A percentile compares a stretch with the other conserved stretches of the same genome.
Conservation (phyloP, 176 grass and related monocot species). For the Eragrostis curvula region DNA sequence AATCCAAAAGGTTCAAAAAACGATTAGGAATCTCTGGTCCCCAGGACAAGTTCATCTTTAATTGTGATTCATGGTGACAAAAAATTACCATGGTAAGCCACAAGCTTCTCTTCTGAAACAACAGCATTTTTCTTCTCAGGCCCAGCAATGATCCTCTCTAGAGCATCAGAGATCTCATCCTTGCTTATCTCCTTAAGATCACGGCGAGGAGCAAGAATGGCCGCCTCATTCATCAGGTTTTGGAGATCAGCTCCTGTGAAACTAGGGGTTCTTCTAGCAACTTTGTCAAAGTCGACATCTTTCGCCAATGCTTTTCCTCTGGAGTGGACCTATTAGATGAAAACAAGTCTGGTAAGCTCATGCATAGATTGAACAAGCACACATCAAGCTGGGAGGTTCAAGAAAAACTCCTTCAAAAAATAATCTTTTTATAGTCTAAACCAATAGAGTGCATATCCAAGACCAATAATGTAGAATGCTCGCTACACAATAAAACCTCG, state of each 20-base stretch:
- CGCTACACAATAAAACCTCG: no score
- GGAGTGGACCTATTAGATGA: slow-evolving; percentile 78
- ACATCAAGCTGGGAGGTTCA: background rate
- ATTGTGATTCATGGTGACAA: background rate
- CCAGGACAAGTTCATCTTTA: background rate
- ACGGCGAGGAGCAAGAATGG: slow-evolving; percentile 90
- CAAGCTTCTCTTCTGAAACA: slow-evolving; percentile 96
- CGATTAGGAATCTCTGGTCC: background rate
- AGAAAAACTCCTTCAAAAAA: background rate
- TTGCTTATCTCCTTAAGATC: slow-evolving; percentile 99
- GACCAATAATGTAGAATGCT: no score
- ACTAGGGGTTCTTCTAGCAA: slow-evolving; percentile 93
- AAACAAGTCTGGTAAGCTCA: background rate
- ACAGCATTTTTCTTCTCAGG: no score
- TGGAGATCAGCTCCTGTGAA: slow-evolving; percentile 99
- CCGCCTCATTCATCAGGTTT: slow-evolving; percentile 99
- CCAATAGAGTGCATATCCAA: background rate
- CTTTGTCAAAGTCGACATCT: slow-evolving; percentile 95
- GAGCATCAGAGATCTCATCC: slow-evolving; percentile 96
- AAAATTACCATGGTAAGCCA: slow-evolving; percentile 90
- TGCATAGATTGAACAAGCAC: background rate
- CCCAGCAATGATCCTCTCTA: slow-evolving; percentile 99
- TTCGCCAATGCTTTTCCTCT: slow-evolving; percentile 93
- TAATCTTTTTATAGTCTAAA: no score
- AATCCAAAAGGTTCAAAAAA: slow-evolving; percentile 20